Percentiles rank a stretch among this genome's conserved stretches.
These are phyloP conservation scores for Wickerhamiella nectarea DNA, from an alignment of 805 yeast species.

Conservation along the genomic window DNA sequence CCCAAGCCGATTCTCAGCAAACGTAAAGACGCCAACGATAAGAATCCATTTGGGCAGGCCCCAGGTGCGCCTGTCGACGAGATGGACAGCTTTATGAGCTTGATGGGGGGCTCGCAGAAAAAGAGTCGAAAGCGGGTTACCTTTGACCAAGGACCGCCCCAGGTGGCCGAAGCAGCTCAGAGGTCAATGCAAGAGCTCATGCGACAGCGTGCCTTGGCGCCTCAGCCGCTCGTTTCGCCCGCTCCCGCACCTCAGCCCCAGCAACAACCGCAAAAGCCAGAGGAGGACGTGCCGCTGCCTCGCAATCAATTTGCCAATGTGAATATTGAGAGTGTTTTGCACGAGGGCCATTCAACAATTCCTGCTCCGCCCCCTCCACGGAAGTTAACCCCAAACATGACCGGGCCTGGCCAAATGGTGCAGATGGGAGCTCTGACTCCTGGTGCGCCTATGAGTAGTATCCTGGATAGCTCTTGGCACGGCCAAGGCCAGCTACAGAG, in stretches of 20 bases:
- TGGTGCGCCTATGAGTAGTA: constrained; percentile 5
- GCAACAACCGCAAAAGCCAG: constrained; percentile 14
- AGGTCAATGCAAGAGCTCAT: constrained; percentile 27
- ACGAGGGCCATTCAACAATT: constrained; percentile 40
- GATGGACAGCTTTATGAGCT: constrained; percentile 72
- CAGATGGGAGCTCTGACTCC: constrained; percentile 9
- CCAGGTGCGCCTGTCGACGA: constrained; percentile 43
- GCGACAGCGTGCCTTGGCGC: constrained; percentile 19
- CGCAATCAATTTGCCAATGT: constrained; percentile 64
- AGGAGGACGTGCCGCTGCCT: constrained; percentile 54
- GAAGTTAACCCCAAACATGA: constrained; percentile 13
- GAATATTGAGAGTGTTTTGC: constrained; percentile 62
- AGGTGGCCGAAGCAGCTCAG: constrained; percentile 30
- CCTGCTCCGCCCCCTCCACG: constrained; percentile 31
- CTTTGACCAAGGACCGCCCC: constrained; percentile 27
- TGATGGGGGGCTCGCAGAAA: constrained; percentile 42
- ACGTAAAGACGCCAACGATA: constrained; percentile 22
- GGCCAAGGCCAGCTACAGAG: constrained; percentile 2
- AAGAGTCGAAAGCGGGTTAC: constrained; percentile 24
- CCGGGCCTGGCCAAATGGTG: constrained; percentile 14
- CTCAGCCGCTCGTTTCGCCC: constrained; percentile 17
- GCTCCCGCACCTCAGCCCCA: constrained; percentile 15
- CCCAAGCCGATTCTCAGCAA: constrained; percentile 69
- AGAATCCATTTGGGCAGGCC: constrained; percentile 19
- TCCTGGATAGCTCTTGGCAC: not conserved